Percentiles rank a stretch among this genome's conserved stretches.
phyloP scores from a whole-genome alignment of 129 eudicot genomes.

The Calendula officinalis region DNA sequence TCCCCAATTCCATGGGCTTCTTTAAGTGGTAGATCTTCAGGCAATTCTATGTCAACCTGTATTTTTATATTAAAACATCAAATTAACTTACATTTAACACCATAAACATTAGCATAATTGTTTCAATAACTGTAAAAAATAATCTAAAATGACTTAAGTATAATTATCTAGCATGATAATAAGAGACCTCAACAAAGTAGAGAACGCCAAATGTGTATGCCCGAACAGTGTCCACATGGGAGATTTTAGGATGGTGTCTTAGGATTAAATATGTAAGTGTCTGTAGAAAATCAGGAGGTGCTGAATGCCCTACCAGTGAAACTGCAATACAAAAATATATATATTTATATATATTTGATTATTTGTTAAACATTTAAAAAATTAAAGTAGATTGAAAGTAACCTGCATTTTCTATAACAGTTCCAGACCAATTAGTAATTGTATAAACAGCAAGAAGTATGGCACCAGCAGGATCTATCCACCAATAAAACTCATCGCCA shows the following conservation, averaged over 20 bases:
- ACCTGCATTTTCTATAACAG: conserved; percentile 81
- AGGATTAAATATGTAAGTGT: conserved; percentile 68
- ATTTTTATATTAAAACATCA: not conserved
- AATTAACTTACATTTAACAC: not conserved
- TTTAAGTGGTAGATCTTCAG: conserved; percentile 64
- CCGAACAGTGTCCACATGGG: conserved; percentile 68
- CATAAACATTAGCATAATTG: not conserved
- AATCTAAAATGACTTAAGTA: too few relatives aligned
- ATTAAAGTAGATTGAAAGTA: conserved; percentile 7
- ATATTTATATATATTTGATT: too few relatives aligned
- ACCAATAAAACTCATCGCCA: conserved; percentile 68
- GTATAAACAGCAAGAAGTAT: conserved; percentile 65
- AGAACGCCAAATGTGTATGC: conserved; percentile 82
- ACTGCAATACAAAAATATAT: conserved; percentile 42
- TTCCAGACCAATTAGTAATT: conserved; percentile 68
- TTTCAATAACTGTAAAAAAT: too few relatives aligned
- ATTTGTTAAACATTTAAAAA: not conserved
- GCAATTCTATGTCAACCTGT: conserved; percentile 73
- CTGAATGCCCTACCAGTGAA: conserved; percentile 65
- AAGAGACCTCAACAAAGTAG: conserved; percentile 65
- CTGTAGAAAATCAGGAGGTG: conserved; percentile 74
- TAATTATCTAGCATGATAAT: too few relatives aligned
- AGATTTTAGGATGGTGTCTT: conserved; percentile 56
- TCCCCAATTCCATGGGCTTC: conserved; percentile 77
- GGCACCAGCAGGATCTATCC: conserved; percentile 84